Evolutionary conservation across 139 green algal species (phyloP), one percentile per base, ranked within the genome.

Genomic region (Gonium pectorale): DNA sequence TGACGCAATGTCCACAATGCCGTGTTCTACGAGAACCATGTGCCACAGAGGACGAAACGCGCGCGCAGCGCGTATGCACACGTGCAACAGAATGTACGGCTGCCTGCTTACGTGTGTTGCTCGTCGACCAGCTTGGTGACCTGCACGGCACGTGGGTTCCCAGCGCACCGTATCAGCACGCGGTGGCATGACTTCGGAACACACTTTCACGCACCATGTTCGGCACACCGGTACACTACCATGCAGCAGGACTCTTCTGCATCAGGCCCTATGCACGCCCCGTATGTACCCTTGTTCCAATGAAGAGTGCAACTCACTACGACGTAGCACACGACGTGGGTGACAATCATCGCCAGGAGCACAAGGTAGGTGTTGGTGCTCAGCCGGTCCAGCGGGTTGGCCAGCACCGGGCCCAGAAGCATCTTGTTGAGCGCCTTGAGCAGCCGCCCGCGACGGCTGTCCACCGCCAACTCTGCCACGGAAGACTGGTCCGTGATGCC

Each of bases 291-390:
- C 35, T 5, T 13, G 22, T 13, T 5, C 15, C 64, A 56, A 31
- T 44, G 8, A 70, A 54, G 26, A 5, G 52, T 71, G 17, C n/a
- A 73, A 9, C 27, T 37, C 17, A 87, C 56, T 8, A 83, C 44
- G 3, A 68, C 38, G 52, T 79, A 87, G 27, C 49, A 79, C 0
- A 87, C 41, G 15, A 83, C 21, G 49, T 87, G 82, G 49, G 56
- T 33, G 35, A 64, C 2, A n/a, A 87, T 17, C 59, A 87, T 83
- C 9, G 68, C 29, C 0, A 27, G 24, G 46, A 81, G 46, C 29
- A 78, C 5, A 5, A 15, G 19, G 44, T 62, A 79, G 7, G 24
- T 54, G 72, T 44, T 13, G 22, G 35, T 33, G 21, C 51, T 63
- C 44, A 84, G 44, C 0, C 64, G 46, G 38, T 59, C 35, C 33